phyloP scores from a whole-genome alignment of 331 rosid genomes.

The Pyracantha coccinea region DNA sequence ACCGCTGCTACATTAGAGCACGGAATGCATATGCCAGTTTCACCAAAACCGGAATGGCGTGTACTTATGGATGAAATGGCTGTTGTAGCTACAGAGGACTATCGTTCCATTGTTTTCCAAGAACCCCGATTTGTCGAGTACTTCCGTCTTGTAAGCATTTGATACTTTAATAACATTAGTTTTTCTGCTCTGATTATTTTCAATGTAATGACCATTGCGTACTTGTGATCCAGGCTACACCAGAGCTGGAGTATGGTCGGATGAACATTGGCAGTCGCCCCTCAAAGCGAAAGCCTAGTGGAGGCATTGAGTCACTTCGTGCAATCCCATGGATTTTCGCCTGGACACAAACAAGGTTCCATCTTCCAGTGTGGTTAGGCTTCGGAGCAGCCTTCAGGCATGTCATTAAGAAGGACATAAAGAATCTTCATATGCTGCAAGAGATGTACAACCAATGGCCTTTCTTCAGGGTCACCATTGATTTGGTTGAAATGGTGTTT shows the following conservation, averaged over 20 bases:
- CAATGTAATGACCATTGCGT: background rate
- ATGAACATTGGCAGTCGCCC: slow-evolving; percentile 99
- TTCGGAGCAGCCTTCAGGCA: slow-evolving; percentile 76
- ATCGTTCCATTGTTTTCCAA: slow-evolving; percentile 89
- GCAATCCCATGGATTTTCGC: slow-evolving; percentile 99
- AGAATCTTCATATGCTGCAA: slow-evolving; percentile 70
- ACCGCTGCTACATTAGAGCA: slow-evolving; percentile 95
- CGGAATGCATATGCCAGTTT: slow-evolving; percentile 74
- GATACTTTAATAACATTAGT: background rate
- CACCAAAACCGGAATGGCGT: slow-evolving; percentile 99
- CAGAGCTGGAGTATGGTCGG: slow-evolving; percentile 95
- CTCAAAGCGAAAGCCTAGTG: slow-evolving; percentile 91
- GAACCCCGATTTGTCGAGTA: slow-evolving; percentile 96
- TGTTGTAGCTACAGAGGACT: slow-evolving; percentile 81
- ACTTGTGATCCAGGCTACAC: slow-evolving; percentile 61
- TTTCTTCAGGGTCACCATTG: slow-evolving; percentile 92
- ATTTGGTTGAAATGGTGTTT: slow-evolving; percentile 97
- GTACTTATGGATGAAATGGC: slow-evolving; percentile 89
- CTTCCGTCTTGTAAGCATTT: slow-evolving; percentile 81
- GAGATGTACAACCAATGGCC: slow-evolving; percentile 98
- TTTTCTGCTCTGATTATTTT: slow-evolving; percentile 1
- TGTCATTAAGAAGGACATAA: slow-evolving; percentile 53
- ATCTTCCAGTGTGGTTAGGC: slow-evolving; percentile 99
- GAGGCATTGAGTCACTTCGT: slow-evolving; percentile 95
- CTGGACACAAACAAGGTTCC: slow-evolving; percentile 97